Evolutionary conservation across 495 filamentous ascomycete genomes (phyloP).

Genomic region (Hyaloscypha bicolor): DNA sequence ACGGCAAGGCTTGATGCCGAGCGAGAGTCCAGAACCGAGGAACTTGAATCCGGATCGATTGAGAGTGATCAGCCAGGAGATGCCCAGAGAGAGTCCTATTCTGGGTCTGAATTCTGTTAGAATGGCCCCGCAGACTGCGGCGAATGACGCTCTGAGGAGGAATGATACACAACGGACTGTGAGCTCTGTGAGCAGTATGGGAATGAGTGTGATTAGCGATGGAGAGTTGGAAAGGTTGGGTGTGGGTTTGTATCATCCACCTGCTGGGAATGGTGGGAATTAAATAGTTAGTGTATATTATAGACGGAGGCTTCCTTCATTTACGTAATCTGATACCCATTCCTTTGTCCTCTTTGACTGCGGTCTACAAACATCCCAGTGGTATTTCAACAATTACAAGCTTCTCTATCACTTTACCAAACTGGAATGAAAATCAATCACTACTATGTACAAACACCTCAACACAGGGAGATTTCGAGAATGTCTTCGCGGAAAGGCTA

Average conservation of each 20-base stretch:
- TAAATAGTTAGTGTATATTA: neutral
- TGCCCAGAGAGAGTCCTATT: constrained; percentile 17
- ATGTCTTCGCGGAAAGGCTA: too few relatives aligned
- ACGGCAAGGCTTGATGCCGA: constrained; percentile 2
- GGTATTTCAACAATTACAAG: too few relatives aligned
- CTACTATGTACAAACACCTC: too few relatives aligned
- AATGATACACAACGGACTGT: constrained; percentile 8
- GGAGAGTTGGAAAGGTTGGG: constrained; percentile 16
- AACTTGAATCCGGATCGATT: constrained; percentile 6
- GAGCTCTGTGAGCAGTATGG: constrained; percentile 15
- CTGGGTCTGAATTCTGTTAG: constrained; percentile 11
- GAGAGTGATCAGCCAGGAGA: constrained; percentile 15
- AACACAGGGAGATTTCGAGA: too few relatives aligned
- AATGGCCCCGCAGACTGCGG: neutral
- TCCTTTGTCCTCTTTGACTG: neutral
- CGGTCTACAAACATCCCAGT: neutral
- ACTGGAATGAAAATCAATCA: too few relatives aligned
- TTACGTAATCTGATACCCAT: neutral
- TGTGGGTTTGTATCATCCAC: constrained; percentile 5
- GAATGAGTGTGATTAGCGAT: constrained; percentile 16
- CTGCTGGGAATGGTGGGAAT: neutral
- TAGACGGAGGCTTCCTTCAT: neutral
- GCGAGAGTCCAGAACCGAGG: constrained; percentile 6
- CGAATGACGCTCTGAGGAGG: neutral
- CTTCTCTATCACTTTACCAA: too few relatives aligned